phyloP scores from a whole-genome alignment of 371 early-diverging fungal species.

The Apophysomyces variabilis region DNA sequence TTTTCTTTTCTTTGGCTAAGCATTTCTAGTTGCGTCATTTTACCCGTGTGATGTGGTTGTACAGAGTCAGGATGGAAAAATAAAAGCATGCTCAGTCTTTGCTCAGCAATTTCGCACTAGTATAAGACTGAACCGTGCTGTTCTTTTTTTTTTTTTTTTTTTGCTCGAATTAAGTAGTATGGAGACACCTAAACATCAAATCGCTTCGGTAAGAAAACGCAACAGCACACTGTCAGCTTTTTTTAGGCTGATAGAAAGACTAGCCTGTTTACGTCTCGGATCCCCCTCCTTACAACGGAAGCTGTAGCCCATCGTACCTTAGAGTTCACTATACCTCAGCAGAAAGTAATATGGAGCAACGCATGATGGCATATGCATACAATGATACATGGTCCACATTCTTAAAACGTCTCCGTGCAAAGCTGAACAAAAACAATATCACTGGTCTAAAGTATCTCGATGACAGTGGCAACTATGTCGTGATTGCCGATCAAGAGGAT shows the following conservation, averaged over 20 bases:
- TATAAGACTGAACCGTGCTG: neutral
- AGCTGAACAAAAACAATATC: neutral
- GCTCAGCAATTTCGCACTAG: neutral
- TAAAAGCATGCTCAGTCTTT: too few relatives aligned
- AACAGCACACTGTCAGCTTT: neutral
- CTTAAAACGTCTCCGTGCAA: neutral
- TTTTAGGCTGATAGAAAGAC: neutral
- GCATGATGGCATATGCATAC: neutral
- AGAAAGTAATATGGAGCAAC: constrained; percentile 1
- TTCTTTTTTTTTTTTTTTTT: neutral
- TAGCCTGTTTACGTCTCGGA: constrained; percentile 1
- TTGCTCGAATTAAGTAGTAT: neutral
- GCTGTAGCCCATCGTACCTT: neutral
- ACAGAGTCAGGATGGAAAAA: neutral
- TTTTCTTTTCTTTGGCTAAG: neutral
- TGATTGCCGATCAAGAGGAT: constrained; percentile 8
- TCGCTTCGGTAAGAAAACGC: neutral
- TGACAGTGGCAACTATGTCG: constrained; percentile 11
- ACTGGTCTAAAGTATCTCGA: constrained; percentile 9
- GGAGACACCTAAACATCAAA: neutral
- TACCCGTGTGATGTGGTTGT: neutral
- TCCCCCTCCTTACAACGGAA: neutral
- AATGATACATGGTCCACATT: constrained; percentile 6
- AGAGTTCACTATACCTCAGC: neutral
- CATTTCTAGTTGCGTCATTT: neutral